Conservation (phyloP, 140 eudicot genomes). For the Ambrosia hybrid region DNA sequence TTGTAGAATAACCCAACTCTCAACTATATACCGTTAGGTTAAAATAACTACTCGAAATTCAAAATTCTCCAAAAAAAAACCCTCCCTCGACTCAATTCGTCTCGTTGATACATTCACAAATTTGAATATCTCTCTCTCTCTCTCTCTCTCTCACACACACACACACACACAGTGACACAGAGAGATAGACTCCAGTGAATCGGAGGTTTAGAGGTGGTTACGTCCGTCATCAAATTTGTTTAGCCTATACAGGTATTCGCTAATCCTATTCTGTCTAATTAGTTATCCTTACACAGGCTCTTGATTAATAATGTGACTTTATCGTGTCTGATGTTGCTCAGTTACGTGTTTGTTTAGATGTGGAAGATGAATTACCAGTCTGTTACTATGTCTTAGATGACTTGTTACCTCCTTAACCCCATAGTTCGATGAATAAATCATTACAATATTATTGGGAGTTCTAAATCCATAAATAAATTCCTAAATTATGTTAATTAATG, state of each 20-base stretch:
- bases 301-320: constrained; percentile 3
- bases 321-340: constrained; percentile 13
- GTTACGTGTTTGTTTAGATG: constrained; percentile 15
- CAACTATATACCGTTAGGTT: constrained; percentile 19
- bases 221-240: constrained; percentile 6
- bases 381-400: neutral
- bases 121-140: constrained; percentile 15
- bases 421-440: no score
- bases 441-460: no score
- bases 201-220: constrained; percentile 24
- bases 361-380: constrained; percentile 1
- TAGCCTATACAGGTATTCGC: constrained; percentile 18
- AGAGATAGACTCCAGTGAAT: no score
- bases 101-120: constrained; percentile 24
- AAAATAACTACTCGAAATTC: constrained; percentile 22
- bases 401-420: no score
- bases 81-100: neutral
- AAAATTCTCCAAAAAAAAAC: constrained; percentile 30
- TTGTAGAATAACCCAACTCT: no score
- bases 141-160: no score
- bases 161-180: neutral
- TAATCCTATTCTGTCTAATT: neutral
- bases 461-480: no score
- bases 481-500: no score
- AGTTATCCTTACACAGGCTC: neutral